Evolutionary conservation across 495 filamentous ascomycete species (phyloP), one percentile per base, ranked within the genome.

Genomic region (Terfezia boudieri): DNA sequence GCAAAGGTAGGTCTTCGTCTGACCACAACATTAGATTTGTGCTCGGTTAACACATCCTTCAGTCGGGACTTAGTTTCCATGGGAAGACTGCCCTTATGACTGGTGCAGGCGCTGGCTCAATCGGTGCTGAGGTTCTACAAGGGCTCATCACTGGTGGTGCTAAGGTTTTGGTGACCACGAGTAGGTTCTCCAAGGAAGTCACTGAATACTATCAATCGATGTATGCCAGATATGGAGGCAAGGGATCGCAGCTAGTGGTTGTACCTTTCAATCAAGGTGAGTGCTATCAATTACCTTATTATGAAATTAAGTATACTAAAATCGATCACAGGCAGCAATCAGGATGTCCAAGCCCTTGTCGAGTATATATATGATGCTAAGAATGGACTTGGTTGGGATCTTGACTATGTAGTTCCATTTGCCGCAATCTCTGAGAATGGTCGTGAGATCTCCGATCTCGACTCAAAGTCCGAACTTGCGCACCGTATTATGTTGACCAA

Each of bases 401-500:
- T 99, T 22, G 90, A 99, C 68, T 95, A 79, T 67, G 78, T 99
- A 55, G 79, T 99, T 55, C 90, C 90, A 11, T 99, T 99, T 67
- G 90, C 90, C 55, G 90, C 90, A 57, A 96, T 99, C 55, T 83
- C 92, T 1, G 89, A 95, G 69, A 94, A 94, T 63, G 90, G 90
- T 48, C 90, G 92, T 57, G 89, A 99, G 69, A 95, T 99, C 57
- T 90, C 96, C 63, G 82, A 79, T 59, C 85, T 99, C 58, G 90
- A 99, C 71, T 94, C 87, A 55, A 94, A 93, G 70, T 96, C 92
- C 1, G 90, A 99, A 71, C 79, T 96, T 57, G 92, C 92, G 57
- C 92, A 96, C 67, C 85, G 90, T 54, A 94, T 99, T 70, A 99
- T 99, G 90, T 73, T 99, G 69, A 99, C 90, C 56, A 99, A 99